These are phyloP conservation scores for Domatiomyces globalis DNA, from an alignment of 2,329 filamentous ascomycete species.

Conservation along the genomic window DNA sequence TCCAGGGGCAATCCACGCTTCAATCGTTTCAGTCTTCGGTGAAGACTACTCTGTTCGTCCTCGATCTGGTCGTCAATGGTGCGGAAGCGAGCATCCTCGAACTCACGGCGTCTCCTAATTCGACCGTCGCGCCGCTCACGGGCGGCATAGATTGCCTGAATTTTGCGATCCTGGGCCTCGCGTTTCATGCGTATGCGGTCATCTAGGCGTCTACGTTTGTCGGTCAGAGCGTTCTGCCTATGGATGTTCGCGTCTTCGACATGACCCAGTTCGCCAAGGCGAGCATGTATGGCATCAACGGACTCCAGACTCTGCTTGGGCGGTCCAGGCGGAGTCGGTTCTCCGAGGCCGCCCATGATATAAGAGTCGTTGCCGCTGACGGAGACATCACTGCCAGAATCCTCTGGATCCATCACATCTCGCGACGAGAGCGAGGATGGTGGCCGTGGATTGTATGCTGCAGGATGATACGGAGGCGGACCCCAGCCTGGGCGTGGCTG, in stretches of 20 bases:
- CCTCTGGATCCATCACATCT: conserved; percentile 15
- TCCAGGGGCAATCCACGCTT: conserved; percentile 17
- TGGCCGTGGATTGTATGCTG: background rate
- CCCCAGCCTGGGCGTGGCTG: background rate
- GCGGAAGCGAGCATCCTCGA: conserved; percentile 16
- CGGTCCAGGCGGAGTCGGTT: conserved; percentile 7
- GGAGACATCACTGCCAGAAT: conserved; percentile 16
- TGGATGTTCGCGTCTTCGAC: conserved; percentile 16
- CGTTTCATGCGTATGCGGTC: conserved; percentile 15
- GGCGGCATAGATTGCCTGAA: conserved; percentile 14
- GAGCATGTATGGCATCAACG: conserved; percentile 12
- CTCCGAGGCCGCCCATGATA: conserved; percentile 5
- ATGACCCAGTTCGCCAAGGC: conserved; percentile 12
- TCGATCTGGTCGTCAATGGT: conserved; percentile 15
- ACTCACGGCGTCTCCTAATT: conserved; percentile 11
- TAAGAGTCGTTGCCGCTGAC: conserved; percentile 9
- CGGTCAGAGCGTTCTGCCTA: conserved; percentile 13
- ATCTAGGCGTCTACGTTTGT: conserved; percentile 16
- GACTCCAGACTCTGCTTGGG: conserved; percentile 15
- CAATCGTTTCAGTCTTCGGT: conserved; percentile 15
- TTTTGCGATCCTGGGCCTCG: conserved; percentile 14
- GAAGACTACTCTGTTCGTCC: conserved; percentile 17
- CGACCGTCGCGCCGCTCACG: conserved; percentile 14
- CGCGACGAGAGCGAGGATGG: conserved; percentile 1
- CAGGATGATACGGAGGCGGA: background rate